Base-by-base conservation (phyloP, 2,329 filamentous ascomycete species). In the Cladobotryum mycophilum region DNA sequence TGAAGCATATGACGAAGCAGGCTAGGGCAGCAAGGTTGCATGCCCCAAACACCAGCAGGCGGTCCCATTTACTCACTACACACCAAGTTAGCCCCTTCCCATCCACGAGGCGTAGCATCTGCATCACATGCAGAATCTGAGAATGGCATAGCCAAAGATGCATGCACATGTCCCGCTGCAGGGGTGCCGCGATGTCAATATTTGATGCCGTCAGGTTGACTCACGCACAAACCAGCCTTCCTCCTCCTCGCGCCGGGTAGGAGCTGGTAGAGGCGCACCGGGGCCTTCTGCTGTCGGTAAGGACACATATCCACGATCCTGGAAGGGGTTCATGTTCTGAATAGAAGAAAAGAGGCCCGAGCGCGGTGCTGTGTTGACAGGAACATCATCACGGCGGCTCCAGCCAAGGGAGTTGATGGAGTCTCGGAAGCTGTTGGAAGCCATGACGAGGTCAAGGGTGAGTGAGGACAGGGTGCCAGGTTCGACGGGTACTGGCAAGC, bases 61-160 rank as follows among this genome's bases (percentile, higher is more conserved):
- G 88, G 73, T 99, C 93, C 93, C 92, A 97, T 73, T 92, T 83
- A 74, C 89, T 96, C 75, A 99, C 93, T 97, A 71, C 65, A 63
- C 63, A 55, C 51, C 49, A 56, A 54, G 67, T 70, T 67, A 70
- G 67, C 58, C 55, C 55, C 52, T 61, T 49, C 64, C 64, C 62
- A 30, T 45, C 61, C 62, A 66, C 70, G 66, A 73, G 69, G 74
- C 67, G 72, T 62, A 61, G 65, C 67, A 61, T 63, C 53, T 56
- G 60, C 59, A 68, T 71, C 69, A 72, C 68, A 73, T 73, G 70
- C 65, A 63, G 63, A 59, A 62, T 63, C 59, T 60, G 60, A 58
- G 25, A 30, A 30, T 30, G 55, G 61, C 56, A 64, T 58, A 57
- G 66, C 63, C 64, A 62, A 65, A 59, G 58, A 64, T 62, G 61